phyloP scores from a whole-genome alignment of 2,329 filamentous ascomycete species.

The Fusarium clavum region DNA sequence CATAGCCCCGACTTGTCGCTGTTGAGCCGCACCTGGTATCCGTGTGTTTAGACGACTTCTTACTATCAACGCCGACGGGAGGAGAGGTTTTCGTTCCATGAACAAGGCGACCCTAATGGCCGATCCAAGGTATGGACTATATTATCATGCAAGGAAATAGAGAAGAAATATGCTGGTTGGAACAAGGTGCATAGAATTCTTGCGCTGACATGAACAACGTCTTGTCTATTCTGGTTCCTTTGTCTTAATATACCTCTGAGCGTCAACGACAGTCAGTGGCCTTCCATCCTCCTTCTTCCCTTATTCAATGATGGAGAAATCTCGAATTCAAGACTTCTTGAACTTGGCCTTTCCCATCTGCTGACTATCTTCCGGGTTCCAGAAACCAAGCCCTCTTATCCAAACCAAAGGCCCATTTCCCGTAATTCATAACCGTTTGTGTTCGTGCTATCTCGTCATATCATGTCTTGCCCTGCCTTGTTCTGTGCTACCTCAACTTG shows the following conservation, averaged over 20 bases:
- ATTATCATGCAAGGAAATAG: background rate
- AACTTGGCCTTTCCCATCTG: background rate
- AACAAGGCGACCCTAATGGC: background rate
- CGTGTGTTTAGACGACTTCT: background rate
- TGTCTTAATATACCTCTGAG: background rate
- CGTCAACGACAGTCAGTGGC: slow-evolving; percentile 13
- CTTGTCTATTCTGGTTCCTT: slow-evolving; percentile 27
- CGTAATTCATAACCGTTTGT: slow-evolving; percentile 30
- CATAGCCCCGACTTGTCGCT: background rate
- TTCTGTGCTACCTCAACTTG: slow-evolving; percentile 16
- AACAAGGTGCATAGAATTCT: background rate
- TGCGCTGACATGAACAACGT: slow-evolving; percentile 19
- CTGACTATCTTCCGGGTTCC: background rate
- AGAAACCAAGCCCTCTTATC: background rate
- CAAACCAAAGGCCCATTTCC: slow-evolving; percentile 29
- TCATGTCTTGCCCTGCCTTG: background rate
- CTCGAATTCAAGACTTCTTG: background rate
- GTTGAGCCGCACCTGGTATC: background rate
- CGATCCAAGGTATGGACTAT: background rate
- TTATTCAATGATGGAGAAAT: background rate
- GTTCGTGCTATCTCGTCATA: slow-evolving; percentile 6
- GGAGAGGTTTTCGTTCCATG: background rate
- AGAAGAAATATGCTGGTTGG: background rate
- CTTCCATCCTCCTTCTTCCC: background rate
- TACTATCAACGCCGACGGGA: background rate